Percentiles rank a stretch among this genome's conserved stretches.
These are phyloP conservation scores for Phoma sp. DNA, from an alignment of 2,329 filamentous ascomycete genomes.

Conservation along the genomic window DNA sequence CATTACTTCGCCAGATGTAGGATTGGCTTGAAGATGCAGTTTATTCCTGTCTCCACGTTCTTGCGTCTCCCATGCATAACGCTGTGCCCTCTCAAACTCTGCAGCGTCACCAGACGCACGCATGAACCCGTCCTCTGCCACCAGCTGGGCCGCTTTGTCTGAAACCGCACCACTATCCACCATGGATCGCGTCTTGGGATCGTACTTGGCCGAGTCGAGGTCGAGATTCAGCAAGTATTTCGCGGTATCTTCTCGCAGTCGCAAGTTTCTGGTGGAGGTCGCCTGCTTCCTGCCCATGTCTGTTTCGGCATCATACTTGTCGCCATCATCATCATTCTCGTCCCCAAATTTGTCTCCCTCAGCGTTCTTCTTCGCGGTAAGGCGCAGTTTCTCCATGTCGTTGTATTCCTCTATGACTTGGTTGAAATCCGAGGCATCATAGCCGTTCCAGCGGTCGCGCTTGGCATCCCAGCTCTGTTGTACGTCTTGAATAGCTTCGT, in stretches of 20 bases:
- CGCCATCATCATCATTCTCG: constrained; percentile 62
- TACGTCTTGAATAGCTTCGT: constrained; percentile 85
- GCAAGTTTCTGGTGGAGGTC: constrained; percentile 86
- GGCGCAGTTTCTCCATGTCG: constrained; percentile 77
- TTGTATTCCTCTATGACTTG: constrained; percentile 89
- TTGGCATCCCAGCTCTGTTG: constrained; percentile 96
- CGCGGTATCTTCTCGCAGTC: constrained; percentile 93
- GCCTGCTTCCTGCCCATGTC: constrained; percentile 95
- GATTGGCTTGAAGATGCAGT: constrained; percentile 93
- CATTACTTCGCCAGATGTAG: constrained; percentile 85
- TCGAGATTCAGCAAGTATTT: constrained; percentile 96
- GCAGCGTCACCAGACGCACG: constrained; percentile 87
- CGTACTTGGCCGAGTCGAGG: constrained; percentile 94
- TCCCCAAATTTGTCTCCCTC: constrained; percentile 53
- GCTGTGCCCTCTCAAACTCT: constrained; percentile 88
- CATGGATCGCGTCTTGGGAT: constrained; percentile 93
- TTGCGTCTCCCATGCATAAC: constrained; percentile 94
- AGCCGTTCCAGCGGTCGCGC: constrained; percentile 97
- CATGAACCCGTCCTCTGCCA: constrained; percentile 93
- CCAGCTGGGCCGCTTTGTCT: constrained; percentile 79
- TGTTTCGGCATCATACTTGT: constrained; percentile 86
- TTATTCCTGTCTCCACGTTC: constrained; percentile 79
- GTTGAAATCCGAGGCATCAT: constrained; percentile 84
- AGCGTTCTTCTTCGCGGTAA: constrained; percentile 49
- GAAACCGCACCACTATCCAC: constrained; percentile 81